Evolutionary conservation across 177 flowering plant genomes (phyloP), one percentile per base, ranked within the genome.

Genomic region (Vitis hybrid): DNA sequence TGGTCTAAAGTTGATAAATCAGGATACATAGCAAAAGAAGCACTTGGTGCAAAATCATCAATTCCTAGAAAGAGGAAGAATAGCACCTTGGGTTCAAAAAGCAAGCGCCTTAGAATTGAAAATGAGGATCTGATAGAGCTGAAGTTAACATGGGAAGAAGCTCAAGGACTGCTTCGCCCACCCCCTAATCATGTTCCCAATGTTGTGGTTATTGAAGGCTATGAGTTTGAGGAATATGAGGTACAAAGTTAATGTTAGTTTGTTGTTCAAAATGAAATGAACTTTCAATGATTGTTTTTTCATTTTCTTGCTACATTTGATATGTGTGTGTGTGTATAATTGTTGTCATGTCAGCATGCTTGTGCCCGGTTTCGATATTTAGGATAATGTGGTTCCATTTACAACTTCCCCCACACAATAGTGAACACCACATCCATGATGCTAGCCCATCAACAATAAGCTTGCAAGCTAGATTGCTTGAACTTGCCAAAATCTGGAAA

Each of bases 221-320:
- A 78, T 78, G 98, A 90, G 74, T 80, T 93, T 75, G 98, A 93
- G 81, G 99, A 91, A 77, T 94, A 80, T 72, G 87, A 89, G 98
- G 99, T 94, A 85, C 23, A 14, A 23, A 58, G 11, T 5, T 67
- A 12, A 30, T 10, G 7, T 13, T 65, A 26, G 32, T 57, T 65
- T 19, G 48, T 15, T 10, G 11, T 17, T 26, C 50, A 32, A 67
- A 4, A 21, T 8, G 13, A 30, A 6, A 6, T 17, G 34, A 30
- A 55, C 19, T 18, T 5, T 7, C 18, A 19, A 30, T 4, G 23
- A 15, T 51, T 32, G 9, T 2, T 65, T 72, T 48, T 63, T 26
- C 5, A 45, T 73, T 10, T 48, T 52, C 26, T 65, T 67, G 18
- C 50, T 13, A 7, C 15, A 52, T 66, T 40, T 50, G 56, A 40